Evolutionary conservation across 1,284 basidiomycete species (phyloP).

Genomic region (Austroboletus novae-zelandiae): DNA sequence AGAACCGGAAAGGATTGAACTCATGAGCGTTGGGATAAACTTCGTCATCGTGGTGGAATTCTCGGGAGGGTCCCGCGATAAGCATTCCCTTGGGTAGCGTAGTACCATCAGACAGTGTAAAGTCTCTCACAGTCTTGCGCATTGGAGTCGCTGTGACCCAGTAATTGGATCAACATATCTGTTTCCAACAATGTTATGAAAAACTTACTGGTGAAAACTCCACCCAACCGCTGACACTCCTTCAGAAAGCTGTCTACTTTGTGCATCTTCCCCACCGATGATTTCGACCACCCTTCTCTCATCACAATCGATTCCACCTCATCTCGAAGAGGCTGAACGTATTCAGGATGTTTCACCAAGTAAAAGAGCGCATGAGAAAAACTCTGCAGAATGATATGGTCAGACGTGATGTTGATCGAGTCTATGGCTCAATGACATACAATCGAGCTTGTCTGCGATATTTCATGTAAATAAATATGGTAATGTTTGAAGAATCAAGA

Average conservation of each 20-base stretch:
- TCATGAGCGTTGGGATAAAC: not conserved
- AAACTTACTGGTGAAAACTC: slow-evolving; percentile 26
- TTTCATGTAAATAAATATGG: not conserved
- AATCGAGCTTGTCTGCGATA: slow-evolving; percentile 9
- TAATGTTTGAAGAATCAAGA: not conserved
- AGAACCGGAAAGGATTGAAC: not conserved
- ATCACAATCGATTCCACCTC: slow-evolving; percentile 34
- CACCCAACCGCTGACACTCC: slow-evolving; percentile 38
- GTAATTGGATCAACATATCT: not conserved
- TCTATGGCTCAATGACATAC: not conserved
- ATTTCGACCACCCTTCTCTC: slow-evolving; percentile 44
- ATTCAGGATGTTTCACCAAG: slow-evolving; percentile 38
- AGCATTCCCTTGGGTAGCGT: not conserved
- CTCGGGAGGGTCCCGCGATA: not conserved
- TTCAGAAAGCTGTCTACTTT: slow-evolving; percentile 47
- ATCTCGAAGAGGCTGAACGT: slow-evolving; percentile 37
- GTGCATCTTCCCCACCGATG: slow-evolving; percentile 37
- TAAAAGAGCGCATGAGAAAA: slow-evolving; percentile 38
- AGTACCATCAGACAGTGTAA: not conserved
- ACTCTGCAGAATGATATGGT: slow-evolving; percentile 5
- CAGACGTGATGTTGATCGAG: not conserved
- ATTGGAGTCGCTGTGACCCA: not conserved
- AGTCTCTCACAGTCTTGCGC: not conserved
- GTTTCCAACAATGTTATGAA: not conserved
- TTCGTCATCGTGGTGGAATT: not conserved